These are phyloP conservation scores for Nicotiana obtusifolia DNA, from an alignment of 257 asterid species.

Conservation along the genomic window DNA sequence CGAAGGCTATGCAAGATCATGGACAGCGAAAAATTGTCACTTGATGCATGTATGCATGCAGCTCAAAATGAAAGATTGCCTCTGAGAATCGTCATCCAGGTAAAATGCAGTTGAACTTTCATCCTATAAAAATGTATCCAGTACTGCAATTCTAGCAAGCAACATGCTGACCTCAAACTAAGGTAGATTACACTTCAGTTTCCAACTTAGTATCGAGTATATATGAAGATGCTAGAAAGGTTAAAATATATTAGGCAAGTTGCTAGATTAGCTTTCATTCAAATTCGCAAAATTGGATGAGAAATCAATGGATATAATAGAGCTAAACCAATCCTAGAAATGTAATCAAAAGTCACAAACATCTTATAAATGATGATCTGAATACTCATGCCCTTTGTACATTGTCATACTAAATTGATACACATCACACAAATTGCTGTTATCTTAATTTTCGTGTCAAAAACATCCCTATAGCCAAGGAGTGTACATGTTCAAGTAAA, in stretches of 20 bases:
- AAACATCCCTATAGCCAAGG: background rate
- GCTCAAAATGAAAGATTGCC: constrained; percentile 93
- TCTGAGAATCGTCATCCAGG: constrained; percentile 75
- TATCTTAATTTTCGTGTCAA: too few species aligned
- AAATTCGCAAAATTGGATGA: background rate
- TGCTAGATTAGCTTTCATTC: background rate
- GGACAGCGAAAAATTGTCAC: constrained; percentile 74
- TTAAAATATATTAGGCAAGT: too few species aligned
- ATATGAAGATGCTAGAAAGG: too few species aligned
- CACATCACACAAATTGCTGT: too few species aligned
- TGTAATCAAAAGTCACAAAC: background rate
- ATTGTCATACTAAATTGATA: too few species aligned
- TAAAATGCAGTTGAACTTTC: constrained; percentile 12
- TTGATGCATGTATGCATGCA: constrained; percentile 80
- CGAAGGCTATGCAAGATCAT: constrained; percentile 71
- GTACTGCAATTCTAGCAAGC: background rate
- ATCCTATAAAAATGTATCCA: background rate
- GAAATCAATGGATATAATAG: background rate
- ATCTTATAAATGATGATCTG: too few species aligned
- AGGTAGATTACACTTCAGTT: background rate
- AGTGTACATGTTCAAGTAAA: background rate
- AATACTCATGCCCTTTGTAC: too few species aligned
- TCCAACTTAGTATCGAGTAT: background rate
- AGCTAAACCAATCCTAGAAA: background rate
- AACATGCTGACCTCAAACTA: background rate